Conservation (phyloP, 306 rosid species). For the Gynostemma pentaphyllum region DNA sequence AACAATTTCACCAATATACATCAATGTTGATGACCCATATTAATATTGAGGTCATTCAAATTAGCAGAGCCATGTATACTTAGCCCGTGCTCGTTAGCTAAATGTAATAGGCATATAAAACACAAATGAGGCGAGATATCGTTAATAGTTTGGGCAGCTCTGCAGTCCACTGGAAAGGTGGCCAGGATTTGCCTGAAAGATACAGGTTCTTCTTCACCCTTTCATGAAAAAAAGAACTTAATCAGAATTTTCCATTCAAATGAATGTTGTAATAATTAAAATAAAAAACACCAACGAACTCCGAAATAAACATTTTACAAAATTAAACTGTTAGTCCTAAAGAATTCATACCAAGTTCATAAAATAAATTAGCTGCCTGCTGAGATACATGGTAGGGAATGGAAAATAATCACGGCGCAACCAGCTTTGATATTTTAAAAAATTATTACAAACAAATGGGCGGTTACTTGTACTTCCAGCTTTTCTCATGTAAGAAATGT, state of each 20-base stretch:
- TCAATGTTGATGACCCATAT: slow-evolving; percentile 22
- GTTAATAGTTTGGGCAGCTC: slow-evolving; percentile 46
- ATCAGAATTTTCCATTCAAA: slow-evolving; percentile 2
- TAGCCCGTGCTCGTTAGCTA: slow-evolving; percentile 87
- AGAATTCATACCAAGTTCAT: background rate
- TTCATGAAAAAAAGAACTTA: slow-evolving; percentile 6
- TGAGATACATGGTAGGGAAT: background rate
- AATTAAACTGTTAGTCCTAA: no score
- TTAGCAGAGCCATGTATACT: slow-evolving; percentile 43
- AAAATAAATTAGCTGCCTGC: background rate
- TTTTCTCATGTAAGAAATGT: background rate
- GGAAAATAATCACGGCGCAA: background rate
- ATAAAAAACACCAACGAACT: no score
- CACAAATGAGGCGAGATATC: slow-evolving; percentile 92
- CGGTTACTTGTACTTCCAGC: background rate
- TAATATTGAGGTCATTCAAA: slow-evolving; percentile 61
- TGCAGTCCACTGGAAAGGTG: slow-evolving; percentile 58
- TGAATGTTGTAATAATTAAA: background rate
- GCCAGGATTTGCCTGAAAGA: slow-evolving; percentile 66
- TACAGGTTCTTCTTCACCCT: slow-evolving; percentile 37
- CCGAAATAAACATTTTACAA: no score
- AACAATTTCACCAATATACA: background rate
- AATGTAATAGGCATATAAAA: slow-evolving; percentile 86
- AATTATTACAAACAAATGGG: background rate
- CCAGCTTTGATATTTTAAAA: no score